Base-by-base conservation (phyloP, 495 filamentous ascomycete species). In the Hypoxylon fuscum region DNA sequence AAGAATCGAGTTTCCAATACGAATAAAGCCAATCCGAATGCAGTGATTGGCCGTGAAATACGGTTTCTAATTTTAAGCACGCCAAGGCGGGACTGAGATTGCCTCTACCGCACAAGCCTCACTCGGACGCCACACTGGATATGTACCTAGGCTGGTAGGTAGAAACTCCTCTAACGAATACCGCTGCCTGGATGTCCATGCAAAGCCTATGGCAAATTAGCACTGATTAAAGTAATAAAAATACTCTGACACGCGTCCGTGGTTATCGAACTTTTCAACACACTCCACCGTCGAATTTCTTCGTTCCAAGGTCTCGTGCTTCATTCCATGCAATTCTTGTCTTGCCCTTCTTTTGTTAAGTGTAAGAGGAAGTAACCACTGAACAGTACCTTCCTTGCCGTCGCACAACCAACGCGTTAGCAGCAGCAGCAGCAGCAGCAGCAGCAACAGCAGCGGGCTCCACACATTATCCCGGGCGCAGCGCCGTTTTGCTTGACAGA, bases 391-490 rank as follows among this genome's bases (percentile, higher is more conserved):
- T 27, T 6, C n/a, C 12, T 27, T 52, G 47, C 41, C 38, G 44
- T 60, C 57, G 68, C 42, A n/a, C n/a, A 68, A 54, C 46, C 34
- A n/a, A 64, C 64, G 59, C 53, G 59, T 64, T 64, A 60, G n/a
- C n/a, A n/a, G n/a, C n/a, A n/a, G n/a, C n/a, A n/a, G n/a, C n/a
- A n/a, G n/a, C n/a, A n/a, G n/a, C n/a, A n/a, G n/a, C n/a, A n/a
- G n/a, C n/a, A n/a, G n/a, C n/a, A n/a, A n/a, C n/a, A n/a, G n/a
- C n/a, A 60, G 31, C 18, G 40, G 47, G 55, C 46, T 64, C 54
- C 59, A 68, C 56, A 50, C n/a, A n/a, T n/a, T n/a, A 31, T 49
- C 54, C 38, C 55, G 42, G 55, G 54, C 62, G 44, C 62, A 65
- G 55, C 62, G 55, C 50, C 42, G 58, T 54, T 27, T 27, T 37